Conservation (phyloP, 176 grass and related monocot genomes). For the Avena atlantica region DNA sequence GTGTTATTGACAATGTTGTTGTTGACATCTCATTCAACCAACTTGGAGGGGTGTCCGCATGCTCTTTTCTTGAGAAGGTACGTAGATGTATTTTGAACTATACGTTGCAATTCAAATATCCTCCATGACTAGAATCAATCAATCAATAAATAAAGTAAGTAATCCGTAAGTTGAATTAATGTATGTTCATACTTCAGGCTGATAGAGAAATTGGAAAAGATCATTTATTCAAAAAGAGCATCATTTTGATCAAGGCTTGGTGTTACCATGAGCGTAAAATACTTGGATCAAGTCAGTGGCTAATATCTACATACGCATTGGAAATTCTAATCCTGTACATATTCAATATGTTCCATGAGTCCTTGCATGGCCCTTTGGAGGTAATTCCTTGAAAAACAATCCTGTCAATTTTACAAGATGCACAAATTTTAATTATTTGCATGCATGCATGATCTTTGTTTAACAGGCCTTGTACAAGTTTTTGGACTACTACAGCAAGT, state of each 20-base stretch:
- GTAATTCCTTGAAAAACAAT: conserved; percentile 50
- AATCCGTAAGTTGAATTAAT: not conserved
- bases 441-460: conserved; percentile 30
- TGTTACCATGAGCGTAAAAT: conserved; percentile 85
- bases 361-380: conserved; percentile 63
- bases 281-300: conserved; percentile 64
- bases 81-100: not conserved
- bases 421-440: not conserved
- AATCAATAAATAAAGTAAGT: not conserved
- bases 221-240: conserved; percentile 91
- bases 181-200: conserved; percentile 47
- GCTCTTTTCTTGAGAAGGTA: conserved; percentile 88
- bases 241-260: conserved; percentile 93
- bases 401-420: not conserved
- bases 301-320: conserved; percentile 89
- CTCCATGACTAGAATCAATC: not conserved
- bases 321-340: conserved; percentile 77
- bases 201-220: conserved; percentile 61
- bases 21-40: conserved; percentile 96
- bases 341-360: conserved; percentile 75
- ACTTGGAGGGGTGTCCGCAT: conserved; percentile 62
- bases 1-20: conserved; percentile 65
- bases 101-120: not conserved
- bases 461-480: conserved; percentile 78
- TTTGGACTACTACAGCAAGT: conserved; percentile 93